Evolutionary conservation across 805 yeast genomes (phyloP).

Genomic region (Nakazawaea anatomiae): DNA sequence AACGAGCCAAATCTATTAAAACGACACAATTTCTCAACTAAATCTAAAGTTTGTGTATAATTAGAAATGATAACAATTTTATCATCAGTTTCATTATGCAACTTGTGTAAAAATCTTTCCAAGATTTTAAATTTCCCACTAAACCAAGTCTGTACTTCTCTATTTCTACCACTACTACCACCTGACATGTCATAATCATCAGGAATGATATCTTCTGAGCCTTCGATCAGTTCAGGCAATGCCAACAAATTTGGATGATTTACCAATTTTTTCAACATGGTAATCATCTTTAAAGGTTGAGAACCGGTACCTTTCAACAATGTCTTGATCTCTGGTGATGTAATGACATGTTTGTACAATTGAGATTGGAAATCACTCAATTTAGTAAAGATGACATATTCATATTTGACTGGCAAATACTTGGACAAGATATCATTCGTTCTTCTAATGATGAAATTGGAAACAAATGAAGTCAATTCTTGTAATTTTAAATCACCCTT

Average conservation of each 20-base stretch:
- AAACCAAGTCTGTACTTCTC: constrained; percentile 71
- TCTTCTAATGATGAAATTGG: constrained; percentile 87
- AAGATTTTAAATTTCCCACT: constrained; percentile 85
- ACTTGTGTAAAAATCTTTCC: constrained; percentile 76
- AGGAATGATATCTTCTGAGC: constrained; percentile 61
- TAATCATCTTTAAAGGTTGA: constrained; percentile 88
- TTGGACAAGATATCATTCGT: constrained; percentile 93
- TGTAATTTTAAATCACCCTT: constrained; percentile 64
- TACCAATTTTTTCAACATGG: constrained; percentile 81
- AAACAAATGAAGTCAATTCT: constrained; percentile 71
- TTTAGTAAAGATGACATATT: constrained; percentile 91
- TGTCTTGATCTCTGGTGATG: constrained; percentile 70
- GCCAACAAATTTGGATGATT: constrained; percentile 87
- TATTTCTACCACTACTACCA: constrained; percentile 46
- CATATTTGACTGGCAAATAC: constrained; percentile 92
- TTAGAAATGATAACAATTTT: constrained; percentile 93
- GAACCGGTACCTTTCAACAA: constrained; percentile 63
- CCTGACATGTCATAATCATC: constrained; percentile 57
- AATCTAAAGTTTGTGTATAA: constrained; percentile 89
- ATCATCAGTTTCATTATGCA: constrained; percentile 79
- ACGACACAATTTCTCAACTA: constrained; percentile 84
- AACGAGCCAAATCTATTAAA: constrained; percentile 65
- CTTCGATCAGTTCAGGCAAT: constrained; percentile 73
- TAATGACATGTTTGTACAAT: constrained; percentile 67
- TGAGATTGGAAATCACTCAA: constrained; percentile 70